These are phyloP conservation scores for Jaminaea rosea DNA, from an alignment of 1,284 basidiomycete species.

Conservation along the genomic window DNA sequence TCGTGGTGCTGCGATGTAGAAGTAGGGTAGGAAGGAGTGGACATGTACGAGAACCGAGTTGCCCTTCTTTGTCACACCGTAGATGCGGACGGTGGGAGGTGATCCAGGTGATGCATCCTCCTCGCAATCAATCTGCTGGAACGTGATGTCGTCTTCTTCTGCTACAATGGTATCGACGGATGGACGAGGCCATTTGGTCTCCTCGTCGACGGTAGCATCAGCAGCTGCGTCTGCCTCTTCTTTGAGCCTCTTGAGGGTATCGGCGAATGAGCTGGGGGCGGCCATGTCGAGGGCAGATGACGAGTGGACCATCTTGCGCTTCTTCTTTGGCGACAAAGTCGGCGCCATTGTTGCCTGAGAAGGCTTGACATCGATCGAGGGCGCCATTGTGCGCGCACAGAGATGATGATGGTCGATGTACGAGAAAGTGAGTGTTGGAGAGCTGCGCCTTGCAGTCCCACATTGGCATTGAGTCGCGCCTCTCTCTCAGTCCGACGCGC, in stretches of 20 bases:
- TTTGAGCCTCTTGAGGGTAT: slow-evolving; percentile 7
- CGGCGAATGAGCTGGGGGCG: not conserved
- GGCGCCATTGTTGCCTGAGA: too few species aligned
- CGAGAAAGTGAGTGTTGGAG: too few species aligned
- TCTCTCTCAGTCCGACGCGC: too few species aligned
- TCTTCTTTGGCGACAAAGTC: too few species aligned
- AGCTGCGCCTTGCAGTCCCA: too few species aligned
- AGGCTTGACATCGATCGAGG: not conserved
- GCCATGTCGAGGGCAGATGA: not conserved
- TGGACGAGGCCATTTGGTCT: slow-evolving; percentile 33
- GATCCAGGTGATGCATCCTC: slow-evolving; percentile 29
- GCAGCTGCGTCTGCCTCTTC: slow-evolving; percentile 6
- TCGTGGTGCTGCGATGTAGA: slow-evolving; percentile 41
- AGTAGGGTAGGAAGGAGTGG: slow-evolving; percentile 45
- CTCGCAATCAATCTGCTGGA: slow-evolving; percentile 47
- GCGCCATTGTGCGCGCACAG: not conserved
- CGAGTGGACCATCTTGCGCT: not conserved
- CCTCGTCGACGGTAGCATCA: slow-evolving; percentile 13
- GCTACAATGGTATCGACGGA: slow-evolving; percentile 21
- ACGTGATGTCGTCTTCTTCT: slow-evolving; percentile 23
- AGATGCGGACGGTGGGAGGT: slow-evolving; percentile 42
- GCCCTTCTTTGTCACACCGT: slow-evolving; percentile 37
- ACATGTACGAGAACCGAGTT: slow-evolving; percentile 44
- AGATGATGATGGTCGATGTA: too few species aligned
- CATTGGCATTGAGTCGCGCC: too few species aligned